A percentile compares a stretch with the other conserved stretches of the same genome.
These are phyloP conservation scores for Russula dissimulans DNA, from an alignment of 768 basidiomycete species.

Conservation along the genomic window DNA sequence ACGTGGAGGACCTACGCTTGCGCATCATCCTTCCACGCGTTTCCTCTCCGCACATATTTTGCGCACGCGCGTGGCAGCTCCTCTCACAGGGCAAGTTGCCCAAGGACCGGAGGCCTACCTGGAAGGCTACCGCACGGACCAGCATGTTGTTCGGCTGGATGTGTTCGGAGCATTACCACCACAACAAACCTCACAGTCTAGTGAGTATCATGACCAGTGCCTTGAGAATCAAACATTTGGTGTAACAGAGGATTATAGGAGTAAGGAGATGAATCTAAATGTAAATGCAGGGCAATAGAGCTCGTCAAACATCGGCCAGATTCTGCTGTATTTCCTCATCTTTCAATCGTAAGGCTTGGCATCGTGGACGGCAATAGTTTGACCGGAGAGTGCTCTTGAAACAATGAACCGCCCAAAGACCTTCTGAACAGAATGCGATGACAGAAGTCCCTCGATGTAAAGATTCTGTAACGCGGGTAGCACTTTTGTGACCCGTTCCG, in stretches of 20 bases:
- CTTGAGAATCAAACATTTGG: too few species aligned
- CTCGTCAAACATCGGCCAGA: too few species aligned
- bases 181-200: too few species aligned
- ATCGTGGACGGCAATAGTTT: background rate
- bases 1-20: constrained; percentile 67
- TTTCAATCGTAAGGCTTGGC: too few species aligned
- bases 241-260: too few species aligned
- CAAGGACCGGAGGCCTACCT: constrained; percentile 73
- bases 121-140: constrained; percentile 59
- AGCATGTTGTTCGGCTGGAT: too few species aligned
- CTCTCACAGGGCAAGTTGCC: constrained; percentile 65
- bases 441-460: background rate
- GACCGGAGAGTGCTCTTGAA: background rate
- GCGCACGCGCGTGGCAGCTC: constrained; percentile 72
- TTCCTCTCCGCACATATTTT: constrained; percentile 70
- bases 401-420: background rate
- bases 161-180: too few species aligned
- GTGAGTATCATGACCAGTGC: too few species aligned
- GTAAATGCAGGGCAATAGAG: too few species aligned
- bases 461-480: background rate
- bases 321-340: too few species aligned
- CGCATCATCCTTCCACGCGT: constrained; percentile 73
- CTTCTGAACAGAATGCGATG: too few species aligned
- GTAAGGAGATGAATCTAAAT: too few species aligned
- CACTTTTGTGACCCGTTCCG: background rate